Conservation (phyloP, 345 rosid species). For the Viola odorata region DNA sequence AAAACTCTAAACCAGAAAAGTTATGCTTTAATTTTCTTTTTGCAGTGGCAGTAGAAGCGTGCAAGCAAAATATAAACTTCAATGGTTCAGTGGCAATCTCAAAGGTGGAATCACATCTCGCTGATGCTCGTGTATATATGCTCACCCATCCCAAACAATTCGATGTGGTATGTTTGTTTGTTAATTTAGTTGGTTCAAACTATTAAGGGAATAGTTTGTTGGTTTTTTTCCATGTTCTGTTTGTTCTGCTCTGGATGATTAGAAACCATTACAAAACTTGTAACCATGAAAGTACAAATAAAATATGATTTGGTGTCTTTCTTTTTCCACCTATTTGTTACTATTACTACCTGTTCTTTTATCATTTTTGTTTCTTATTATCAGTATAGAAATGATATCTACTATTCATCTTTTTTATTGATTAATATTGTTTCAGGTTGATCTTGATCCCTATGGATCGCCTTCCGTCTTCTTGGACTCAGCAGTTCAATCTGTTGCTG, state of each 20-base stretch:
- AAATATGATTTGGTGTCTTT: neutral
- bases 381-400: neutral
- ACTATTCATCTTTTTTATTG: slow-evolving; percentile 10
- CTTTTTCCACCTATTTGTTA: neutral
- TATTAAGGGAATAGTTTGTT: neutral
- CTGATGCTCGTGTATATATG: slow-evolving; percentile 96
- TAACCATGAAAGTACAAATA: neutral
- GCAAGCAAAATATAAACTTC: slow-evolving; percentile 85
- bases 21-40: slow-evolving; percentile 5
- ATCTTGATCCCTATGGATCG: slow-evolving; percentile 98
- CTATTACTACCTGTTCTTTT: neutral
- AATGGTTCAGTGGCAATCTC: slow-evolving; percentile 80
- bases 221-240: neutral
- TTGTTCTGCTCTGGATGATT: no score
- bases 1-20: neutral
- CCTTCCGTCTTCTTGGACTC: slow-evolving; percentile 95
- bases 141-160: slow-evolving; percentile 91
- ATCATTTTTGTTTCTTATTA: neutral
- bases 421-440: slow-evolving; percentile 58
- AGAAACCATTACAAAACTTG: neutral
- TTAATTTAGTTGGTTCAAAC: neutral
- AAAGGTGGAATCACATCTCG: slow-evolving; percentile 88
- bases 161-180: slow-evolving; percentile 62
- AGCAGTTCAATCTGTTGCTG: slow-evolving; percentile 88
- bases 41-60: slow-evolving; percentile 86